These are phyloP conservation scores for Linnemannia hyalina DNA, from an alignment of 192 early-diverging fungal genomes.

Conservation along the genomic window DNA sequence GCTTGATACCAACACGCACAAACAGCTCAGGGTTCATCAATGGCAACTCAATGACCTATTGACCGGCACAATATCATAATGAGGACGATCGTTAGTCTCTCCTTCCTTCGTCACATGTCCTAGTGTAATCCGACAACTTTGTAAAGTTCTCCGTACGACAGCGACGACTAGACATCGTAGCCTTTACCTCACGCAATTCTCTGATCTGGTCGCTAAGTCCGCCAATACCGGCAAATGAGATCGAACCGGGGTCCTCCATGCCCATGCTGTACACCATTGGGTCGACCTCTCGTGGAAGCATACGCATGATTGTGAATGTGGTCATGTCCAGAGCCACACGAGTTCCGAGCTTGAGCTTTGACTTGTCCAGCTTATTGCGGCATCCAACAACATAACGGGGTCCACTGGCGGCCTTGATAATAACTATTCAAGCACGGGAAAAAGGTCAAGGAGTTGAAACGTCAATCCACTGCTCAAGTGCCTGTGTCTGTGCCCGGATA, in stretches of 20 bases:
- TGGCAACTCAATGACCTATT: slow-evolving; percentile 95
- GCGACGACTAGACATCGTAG: neutral
- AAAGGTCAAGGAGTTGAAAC: neutral
- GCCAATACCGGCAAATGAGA: slow-evolving; percentile 98
- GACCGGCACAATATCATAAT: neutral
- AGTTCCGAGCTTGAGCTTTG: slow-evolving; percentile 95
- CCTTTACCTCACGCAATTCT: slow-evolving; percentile 90
- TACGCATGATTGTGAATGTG: slow-evolving; percentile 99
- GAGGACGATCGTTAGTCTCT: neutral
- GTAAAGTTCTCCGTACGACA: neutral
- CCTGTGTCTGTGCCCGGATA: neutral
- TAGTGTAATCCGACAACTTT: neutral
- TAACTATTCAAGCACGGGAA: slow-evolving; percentile 69
- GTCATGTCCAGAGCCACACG: slow-evolving; percentile 99
- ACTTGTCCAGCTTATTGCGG: slow-evolving; percentile 93
- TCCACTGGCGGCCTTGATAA: slow-evolving; percentile 97
- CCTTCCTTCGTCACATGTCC: neutral
- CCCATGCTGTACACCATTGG: slow-evolving; percentile 99
- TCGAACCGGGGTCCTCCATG: slow-evolving; percentile 94
- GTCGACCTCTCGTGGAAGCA: slow-evolving; percentile 97
- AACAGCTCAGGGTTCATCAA: slow-evolving; percentile 99
- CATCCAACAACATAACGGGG: slow-evolving; percentile 99
- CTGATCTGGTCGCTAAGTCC: slow-evolving; percentile 97
- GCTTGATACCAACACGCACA: slow-evolving; percentile 96
- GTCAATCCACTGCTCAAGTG: neutral